Conservation (phyloP, 768 basidiomycete species). For the Tephrocybe rancida region DNA sequence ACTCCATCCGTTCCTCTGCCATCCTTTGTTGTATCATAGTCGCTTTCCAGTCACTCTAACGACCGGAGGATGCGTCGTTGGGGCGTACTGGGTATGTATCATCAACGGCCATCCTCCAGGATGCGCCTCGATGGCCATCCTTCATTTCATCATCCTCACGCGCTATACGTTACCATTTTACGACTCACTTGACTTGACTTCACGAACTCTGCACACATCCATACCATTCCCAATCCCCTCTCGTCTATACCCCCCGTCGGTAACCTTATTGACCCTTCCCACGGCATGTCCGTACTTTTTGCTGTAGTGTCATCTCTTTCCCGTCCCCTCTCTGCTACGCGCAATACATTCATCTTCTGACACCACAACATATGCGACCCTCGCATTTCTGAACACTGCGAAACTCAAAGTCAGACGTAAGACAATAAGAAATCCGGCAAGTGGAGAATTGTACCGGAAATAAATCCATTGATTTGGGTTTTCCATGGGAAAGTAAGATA, state of each 20-base stretch:
- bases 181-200: constrained; percentile 4
- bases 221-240: constrained; percentile 8
- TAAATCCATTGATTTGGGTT: background rate
- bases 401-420: background rate
- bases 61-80: constrained; percentile 34
- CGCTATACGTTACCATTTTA: constrained; percentile 18
- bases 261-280: background rate
- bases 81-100: constrained; percentile 35
- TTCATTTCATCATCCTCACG: constrained; percentile 19
- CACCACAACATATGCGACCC: background rate
- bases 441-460: constrained; percentile 1
- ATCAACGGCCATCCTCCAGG: constrained; percentile 29
- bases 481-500: constrained; percentile 1
- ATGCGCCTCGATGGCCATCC: constrained; percentile 43
- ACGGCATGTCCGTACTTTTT: constrained; percentile 3
- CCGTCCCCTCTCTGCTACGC: constrained; percentile 1
- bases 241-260: constrained; percentile 7
- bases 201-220: constrained; percentile 14
- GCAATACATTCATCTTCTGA: constrained; percentile 5
- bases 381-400: background rate
- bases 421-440: constrained; percentile 12
- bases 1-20: background rate
- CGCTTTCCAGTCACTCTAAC: constrained; percentile 19
- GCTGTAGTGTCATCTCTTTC: constrained; percentile 1
- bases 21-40: constrained; percentile 35